Percentiles rank a stretch among this genome's conserved stretches.
phyloP scores from a whole-genome alignment of 495 filamentous ascomycete species.

The Lophiotrema nucula region DNA sequence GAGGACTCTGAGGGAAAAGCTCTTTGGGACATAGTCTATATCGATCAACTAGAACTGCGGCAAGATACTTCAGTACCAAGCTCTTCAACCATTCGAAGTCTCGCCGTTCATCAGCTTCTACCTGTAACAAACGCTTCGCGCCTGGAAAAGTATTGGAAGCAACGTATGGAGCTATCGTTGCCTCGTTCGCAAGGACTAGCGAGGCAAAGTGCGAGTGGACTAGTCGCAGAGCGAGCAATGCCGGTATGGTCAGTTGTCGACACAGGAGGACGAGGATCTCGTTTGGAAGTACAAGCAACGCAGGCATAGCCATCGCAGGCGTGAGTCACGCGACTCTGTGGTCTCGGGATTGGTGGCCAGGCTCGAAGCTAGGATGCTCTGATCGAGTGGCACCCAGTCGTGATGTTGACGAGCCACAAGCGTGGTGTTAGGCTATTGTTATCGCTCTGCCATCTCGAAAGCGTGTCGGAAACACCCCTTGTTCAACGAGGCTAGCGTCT shows the following conservation, averaged over 20 bases:
- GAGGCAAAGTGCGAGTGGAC: neutral
- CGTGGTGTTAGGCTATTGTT: too few relatives aligned
- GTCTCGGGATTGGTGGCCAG: too few relatives aligned
- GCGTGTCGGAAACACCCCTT: too few relatives aligned
- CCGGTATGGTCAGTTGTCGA: neutral
- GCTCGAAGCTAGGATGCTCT: too few relatives aligned
- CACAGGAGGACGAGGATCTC: neutral
- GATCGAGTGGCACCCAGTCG: too few relatives aligned
- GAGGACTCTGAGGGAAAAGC: too few relatives aligned
- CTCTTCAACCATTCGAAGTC: neutral
- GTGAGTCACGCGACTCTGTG: too few relatives aligned
- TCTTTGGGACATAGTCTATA: neutral
- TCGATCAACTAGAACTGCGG: neutral
- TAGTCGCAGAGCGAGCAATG: neutral
- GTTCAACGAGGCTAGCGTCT: too few relatives aligned
- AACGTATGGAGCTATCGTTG: neutral
- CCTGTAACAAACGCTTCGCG: neutral
- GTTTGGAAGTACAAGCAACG: neutral
- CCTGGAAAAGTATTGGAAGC: neutral
- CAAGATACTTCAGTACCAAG: neutral
- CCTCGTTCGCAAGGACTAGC: neutral
- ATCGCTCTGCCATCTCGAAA: too few relatives aligned
- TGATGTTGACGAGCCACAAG: too few relatives aligned
- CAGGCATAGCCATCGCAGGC: too few relatives aligned
- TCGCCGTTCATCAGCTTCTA: neutral